phyloP scores from a whole-genome alignment of 2,329 filamentous ascomycete genomes.

The Sarocladiaceae sp. region DNA sequence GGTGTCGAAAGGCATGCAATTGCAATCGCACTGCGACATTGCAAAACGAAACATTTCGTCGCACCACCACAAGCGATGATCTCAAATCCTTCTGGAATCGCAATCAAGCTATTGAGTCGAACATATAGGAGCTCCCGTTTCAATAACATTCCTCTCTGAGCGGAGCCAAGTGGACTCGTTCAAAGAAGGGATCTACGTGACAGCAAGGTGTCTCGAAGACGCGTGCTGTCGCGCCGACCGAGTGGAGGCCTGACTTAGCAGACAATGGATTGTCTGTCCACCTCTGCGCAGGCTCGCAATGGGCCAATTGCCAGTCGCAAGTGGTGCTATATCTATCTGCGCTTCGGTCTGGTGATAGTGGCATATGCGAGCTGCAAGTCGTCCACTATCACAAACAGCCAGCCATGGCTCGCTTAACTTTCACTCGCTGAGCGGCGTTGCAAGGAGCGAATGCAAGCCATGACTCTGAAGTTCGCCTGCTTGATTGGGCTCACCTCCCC shows the following conservation, averaged over 20 bases:
- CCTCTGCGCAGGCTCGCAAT: background rate
- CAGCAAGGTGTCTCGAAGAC: too few species aligned
- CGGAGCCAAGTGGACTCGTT: background rate
- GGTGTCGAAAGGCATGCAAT: constrained; percentile 1
- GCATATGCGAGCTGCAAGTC: background rate
- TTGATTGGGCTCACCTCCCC: constrained; percentile 4
- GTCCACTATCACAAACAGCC: background rate
- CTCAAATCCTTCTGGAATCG: background rate
- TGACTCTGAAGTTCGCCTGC: too few species aligned
- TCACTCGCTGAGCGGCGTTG: too few species aligned
- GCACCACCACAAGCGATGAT: background rate
- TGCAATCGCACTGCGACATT: background rate
- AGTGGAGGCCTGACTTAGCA: too few species aligned
- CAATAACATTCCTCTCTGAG: background rate
- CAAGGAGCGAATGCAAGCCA: too few species aligned
- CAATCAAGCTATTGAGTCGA: background rate
- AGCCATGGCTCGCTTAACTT: constrained; percentile 5
- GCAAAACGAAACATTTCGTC: background rate
- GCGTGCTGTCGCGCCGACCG: too few species aligned
- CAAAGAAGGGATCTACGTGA: background rate
- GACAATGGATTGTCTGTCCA: too few species aligned
- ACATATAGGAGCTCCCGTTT: background rate
- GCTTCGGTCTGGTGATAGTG: constrained; percentile 1
- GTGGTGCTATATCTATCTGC: background rate
- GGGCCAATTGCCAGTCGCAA: background rate